Base-by-base conservation (phyloP, 495 filamentous ascomycete genomes). In the Talaromyces trachyspermus region DNA sequence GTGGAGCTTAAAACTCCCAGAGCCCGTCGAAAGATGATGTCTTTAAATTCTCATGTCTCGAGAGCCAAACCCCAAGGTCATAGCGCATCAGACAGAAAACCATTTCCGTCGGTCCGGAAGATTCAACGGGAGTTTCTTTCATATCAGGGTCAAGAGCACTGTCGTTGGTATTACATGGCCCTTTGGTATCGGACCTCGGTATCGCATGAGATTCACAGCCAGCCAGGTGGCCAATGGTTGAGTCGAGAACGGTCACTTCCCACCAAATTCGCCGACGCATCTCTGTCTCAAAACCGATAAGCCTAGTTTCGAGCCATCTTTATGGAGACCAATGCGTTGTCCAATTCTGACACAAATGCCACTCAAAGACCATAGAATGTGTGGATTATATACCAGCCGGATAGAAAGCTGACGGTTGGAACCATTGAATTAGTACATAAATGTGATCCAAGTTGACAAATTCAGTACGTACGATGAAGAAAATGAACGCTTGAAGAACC, bases 21-120 rank as follows among this genome's bases (percentile, higher is more conserved):
- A 55, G 36, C 1, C 61, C 65, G 46, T 65, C 57, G 23, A 64
- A 61, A 22, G 33, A 50, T 6, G 48, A 46, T 7, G 44, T 46
- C 30, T 46, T 46, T 4, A n/a, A n/a, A 25, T 46, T 38, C 5
- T 26, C 15, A 3, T 53, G 14, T 29, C 49, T 45, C 53, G 58
- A 54, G 51, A 70, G 45, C 73, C 63, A 62, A 68, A 58, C 49
- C 58, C 68, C 52, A 46, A 62, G 51, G 64, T 76, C 55, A 69
- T 69, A 56, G 33, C 71, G 69, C 18, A 83, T 60, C n/a, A 81
- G 60, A 51, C 74, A 77, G 53, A 83, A 84, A 19, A 80, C 75
- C 82, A 85, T 85, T 43, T 86, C 82, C 3, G 82, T 83, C 0
- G 80, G 66, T 3, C 80, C 79, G 3, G 73, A 64, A 10, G 74